Evolutionary conservation across 768 basidiomycete species (phyloP).

Genomic region (Aureoboletus auriporus): DNA sequence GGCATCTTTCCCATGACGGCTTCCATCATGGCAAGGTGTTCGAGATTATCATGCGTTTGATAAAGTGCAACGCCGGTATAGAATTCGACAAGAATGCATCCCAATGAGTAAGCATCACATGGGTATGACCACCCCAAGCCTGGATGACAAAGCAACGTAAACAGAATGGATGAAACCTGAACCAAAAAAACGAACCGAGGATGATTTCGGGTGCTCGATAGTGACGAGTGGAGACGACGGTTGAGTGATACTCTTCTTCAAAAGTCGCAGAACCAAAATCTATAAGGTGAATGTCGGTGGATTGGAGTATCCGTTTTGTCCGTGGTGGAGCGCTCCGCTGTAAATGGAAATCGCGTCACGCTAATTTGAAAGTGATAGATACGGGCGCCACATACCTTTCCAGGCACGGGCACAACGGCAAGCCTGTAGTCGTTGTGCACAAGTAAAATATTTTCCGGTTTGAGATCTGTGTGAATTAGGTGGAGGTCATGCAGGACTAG

Average conservation of each 20-base stretch:
- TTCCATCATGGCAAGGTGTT: conserved; percentile 99
- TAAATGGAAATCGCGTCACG: conserved; percentile 11
- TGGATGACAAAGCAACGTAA: conserved; percentile 30
- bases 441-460: conserved; percentile 97
- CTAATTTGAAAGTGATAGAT: not conserved
- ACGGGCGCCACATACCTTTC: conserved; percentile 48
- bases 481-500: conserved; percentile 87
- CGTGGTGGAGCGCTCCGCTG: conserved; percentile 66
- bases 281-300: conserved; percentile 91
- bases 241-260: conserved; percentile 96
- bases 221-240: conserved; percentile 95
- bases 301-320: conserved; percentile 73
- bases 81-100: conserved; percentile 98
- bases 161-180: conserved; percentile 12
- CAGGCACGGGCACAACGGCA: conserved; percentile 54
- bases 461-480: conserved; percentile 96
- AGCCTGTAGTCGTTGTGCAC: conserved; percentile 77
- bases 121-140: conserved; percentile 98
- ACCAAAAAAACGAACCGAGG: conserved; percentile 58
- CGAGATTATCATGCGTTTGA: conserved; percentile 98
- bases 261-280: conserved; percentile 99
- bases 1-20: conserved; percentile 99
- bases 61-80: conserved; percentile 97
- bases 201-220: conserved; percentile 99
- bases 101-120: conserved; percentile 97